Evolutionary conservation across 345 rosid genomes (phyloP).

Genomic region (Psidium friedrichsthalianum): DNA sequence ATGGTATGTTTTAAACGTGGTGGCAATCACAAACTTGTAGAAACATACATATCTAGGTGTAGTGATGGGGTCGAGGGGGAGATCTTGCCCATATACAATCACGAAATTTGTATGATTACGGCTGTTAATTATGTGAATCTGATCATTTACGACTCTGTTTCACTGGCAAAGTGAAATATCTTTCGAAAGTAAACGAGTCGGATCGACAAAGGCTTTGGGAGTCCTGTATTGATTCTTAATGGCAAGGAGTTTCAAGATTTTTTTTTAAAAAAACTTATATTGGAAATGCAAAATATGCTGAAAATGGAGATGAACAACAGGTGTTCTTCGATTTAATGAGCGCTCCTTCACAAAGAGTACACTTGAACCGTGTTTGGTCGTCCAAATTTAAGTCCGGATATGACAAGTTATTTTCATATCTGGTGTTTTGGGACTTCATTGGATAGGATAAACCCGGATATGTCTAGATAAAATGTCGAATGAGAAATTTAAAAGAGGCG

Average conservation of each 20-base stretch:
- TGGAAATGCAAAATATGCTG: neutral
- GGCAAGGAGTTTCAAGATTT: neutral
- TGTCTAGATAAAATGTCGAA: accelerated
- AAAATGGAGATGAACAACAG: neutral
- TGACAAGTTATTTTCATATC: neutral
- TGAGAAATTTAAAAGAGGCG: neutral
- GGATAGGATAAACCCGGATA: neutral
- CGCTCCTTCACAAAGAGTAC: neutral
- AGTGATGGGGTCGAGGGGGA: neutral
- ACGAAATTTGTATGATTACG: neutral
- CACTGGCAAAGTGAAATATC: neutral
- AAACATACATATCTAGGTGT: neutral
- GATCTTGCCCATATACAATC: neutral
- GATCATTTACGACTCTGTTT: neutral
- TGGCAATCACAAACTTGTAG: no score
- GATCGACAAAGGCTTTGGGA: neutral
- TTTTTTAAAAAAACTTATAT: neutral
- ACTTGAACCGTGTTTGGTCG: neutral
- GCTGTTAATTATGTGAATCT: neutral
- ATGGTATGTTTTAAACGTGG: no score
- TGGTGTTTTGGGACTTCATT: no score
- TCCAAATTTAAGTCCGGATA: neutral
- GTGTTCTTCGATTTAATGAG: neutral
- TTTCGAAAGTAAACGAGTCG: neutral
- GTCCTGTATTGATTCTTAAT: neutral